Conservation (phyloP, 2,329 filamentous ascomycete species). For the Colletotrichum camelliae region DNA sequence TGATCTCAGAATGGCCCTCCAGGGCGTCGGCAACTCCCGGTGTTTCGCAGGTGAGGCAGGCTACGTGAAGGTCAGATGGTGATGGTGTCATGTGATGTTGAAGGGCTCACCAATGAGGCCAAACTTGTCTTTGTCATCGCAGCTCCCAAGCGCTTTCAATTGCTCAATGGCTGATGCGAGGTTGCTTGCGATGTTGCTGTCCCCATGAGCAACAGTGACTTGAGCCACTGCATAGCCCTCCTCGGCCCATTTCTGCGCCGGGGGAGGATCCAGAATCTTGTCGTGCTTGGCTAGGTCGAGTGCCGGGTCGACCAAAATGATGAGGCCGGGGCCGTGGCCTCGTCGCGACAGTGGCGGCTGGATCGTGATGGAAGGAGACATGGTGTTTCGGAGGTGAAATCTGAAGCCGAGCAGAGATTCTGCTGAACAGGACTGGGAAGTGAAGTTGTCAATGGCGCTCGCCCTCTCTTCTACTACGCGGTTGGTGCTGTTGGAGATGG, state of each 20-base stretch:
- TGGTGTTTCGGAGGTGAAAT: neutral
- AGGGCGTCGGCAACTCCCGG: neutral
- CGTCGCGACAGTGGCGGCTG: constrained; percentile 34
- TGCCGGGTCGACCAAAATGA: constrained; percentile 28
- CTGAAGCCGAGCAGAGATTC: neutral
- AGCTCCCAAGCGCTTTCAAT: constrained; percentile 9
- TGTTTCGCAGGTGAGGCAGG: neutral
- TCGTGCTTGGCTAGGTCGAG: constrained; percentile 11
- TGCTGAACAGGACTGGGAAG: neutral
- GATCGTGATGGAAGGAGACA: constrained; percentile 6
- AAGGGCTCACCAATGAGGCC: constrained; percentile 10
- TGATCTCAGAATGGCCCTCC: neutral
- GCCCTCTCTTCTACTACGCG: neutral
- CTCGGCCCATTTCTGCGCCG: constrained; percentile 74
- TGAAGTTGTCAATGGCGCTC: neutral
- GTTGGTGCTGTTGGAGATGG: neutral
- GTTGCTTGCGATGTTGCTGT: neutral
- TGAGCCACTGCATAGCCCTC: constrained; percentile 70
- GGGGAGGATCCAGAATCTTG: constrained; percentile 39
- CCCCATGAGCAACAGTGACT: constrained; percentile 33
- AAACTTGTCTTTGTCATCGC: constrained; percentile 34
- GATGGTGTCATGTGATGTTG: neutral
- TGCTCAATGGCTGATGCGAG: neutral
- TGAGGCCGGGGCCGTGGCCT: constrained; percentile 37
- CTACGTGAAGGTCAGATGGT: neutral